These are phyloP conservation scores for Solanum pennellii DNA, from an alignment of 257 asterid genomes.

Conservation along the genomic window DNA sequence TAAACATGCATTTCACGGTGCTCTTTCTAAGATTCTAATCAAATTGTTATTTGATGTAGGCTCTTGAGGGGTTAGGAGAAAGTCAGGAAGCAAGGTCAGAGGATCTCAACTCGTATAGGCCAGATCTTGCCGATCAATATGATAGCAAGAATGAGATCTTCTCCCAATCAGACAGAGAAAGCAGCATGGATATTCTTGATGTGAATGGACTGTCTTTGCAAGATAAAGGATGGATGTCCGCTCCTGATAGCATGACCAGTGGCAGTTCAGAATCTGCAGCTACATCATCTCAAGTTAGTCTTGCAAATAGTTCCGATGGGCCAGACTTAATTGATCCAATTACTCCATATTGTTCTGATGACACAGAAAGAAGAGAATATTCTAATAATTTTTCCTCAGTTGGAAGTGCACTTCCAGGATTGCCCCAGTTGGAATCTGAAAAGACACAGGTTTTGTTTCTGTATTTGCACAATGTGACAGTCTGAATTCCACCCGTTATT, in stretches of 20 bases:
- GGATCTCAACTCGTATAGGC: conserved; percentile 47
- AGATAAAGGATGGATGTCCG: conserved; percentile 85
- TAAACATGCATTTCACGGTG: neutral
- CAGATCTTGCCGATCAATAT: conserved; percentile 37
- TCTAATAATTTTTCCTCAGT: conserved; percentile 7
- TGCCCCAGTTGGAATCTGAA: conserved; percentile 21
- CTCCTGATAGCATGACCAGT: conserved; percentile 63
- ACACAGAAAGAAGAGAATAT: conserved; percentile 31
- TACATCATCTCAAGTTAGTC: conserved; percentile 50
- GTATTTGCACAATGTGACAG: neutral
- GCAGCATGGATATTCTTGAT: conserved; percentile 34
- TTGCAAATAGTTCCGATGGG: conserved; percentile 44
- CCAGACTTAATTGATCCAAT: conserved; percentile 31
- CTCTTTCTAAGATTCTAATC: neutral
- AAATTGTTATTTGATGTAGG: conserved; percentile 31
- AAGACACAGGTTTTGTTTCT: conserved; percentile 41
- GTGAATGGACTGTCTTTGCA: conserved; percentile 37
- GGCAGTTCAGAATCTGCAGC: conserved; percentile 46
- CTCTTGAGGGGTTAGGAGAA: conserved; percentile 97
- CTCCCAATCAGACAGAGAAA: conserved; percentile 41
- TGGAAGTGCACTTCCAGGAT: conserved; percentile 23
- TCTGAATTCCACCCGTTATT: neutral
- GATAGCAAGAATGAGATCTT: conserved; percentile 35
- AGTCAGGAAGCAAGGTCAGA: conserved; percentile 66
- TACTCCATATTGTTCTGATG: conserved; percentile 22